These are phyloP conservation scores for Penicillium sp. DNA, from an alignment of 2,329 filamentous ascomycete species.

Conservation along the genomic window DNA sequence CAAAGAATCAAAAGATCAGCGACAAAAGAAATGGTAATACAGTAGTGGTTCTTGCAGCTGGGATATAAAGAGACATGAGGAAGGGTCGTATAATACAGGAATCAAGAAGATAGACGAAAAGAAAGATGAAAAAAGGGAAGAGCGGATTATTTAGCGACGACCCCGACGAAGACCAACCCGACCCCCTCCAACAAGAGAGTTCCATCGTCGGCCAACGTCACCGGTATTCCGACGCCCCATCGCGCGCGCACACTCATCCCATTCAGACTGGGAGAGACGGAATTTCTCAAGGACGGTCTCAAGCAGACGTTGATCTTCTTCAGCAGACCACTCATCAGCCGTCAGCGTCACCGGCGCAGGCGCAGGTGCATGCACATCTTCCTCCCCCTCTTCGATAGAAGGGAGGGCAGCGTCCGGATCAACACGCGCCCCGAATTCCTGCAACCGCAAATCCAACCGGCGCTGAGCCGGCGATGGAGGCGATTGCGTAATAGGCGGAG, in stretches of 20 bases:
- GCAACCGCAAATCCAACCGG: constrained; percentile 7
- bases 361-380: too few relatives aligned
- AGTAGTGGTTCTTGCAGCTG: constrained; percentile 20
- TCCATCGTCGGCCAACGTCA: constrained; percentile 49
- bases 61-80: constrained; percentile 7
- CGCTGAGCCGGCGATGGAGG: constrained; percentile 32
- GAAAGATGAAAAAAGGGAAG: not conserved
- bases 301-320: constrained; percentile 49
- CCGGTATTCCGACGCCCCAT: constrained; percentile 46
- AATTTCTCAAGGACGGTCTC: constrained; percentile 51
- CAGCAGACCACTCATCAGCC: constrained; percentile 39
- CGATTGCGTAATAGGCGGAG: constrained; percentile 38
- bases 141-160: constrained; percentile 19
- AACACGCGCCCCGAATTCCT: constrained; percentile 21
- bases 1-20: too few relatives aligned
- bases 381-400: constrained; percentile 39
- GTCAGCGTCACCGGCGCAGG: constrained; percentile 11
- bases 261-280: constrained; percentile 47
- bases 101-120: not conserved
- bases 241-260: constrained; percentile 50
- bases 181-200: constrained; percentile 47
- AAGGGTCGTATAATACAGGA: constrained; percentile 19
- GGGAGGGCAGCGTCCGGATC: constrained; percentile 41
- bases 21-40: constrained; percentile 24
- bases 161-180: constrained; percentile 46